These are phyloP conservation scores for Ogataea pini DNA, from an alignment of 805 yeast species.

Conservation along the genomic window DNA sequence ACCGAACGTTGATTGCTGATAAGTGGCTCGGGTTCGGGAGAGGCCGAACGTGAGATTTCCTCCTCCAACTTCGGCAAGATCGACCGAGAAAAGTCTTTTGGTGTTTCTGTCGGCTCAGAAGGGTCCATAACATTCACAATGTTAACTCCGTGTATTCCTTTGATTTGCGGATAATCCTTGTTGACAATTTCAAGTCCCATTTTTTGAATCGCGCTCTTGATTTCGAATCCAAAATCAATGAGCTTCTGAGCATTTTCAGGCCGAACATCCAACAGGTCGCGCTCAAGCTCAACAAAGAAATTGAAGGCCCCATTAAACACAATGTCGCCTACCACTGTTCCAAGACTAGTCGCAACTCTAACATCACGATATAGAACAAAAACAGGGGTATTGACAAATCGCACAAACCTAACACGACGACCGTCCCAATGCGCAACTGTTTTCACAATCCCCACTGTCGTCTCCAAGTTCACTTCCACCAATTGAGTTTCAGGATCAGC, in stretches of 20 bases:
- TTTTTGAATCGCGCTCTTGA: conserved; percentile 17
- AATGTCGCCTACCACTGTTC: conserved; percentile 27
- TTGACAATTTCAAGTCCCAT: conserved; percentile 16
- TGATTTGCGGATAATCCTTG: conserved; percentile 28
- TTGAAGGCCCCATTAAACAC: conserved; percentile 33
- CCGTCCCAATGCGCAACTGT: conserved; percentile 30
- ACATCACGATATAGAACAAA: conserved; percentile 22
- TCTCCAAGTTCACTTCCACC: conserved; percentile 24
- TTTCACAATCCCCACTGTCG: conserved; percentile 29
- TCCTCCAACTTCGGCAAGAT: too few species aligned
- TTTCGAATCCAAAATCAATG: conserved; percentile 23
- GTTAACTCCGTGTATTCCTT: conserved; percentile 25
- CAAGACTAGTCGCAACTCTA: conserved; percentile 18
- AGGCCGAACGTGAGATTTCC: neutral
- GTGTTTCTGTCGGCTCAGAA: conserved; percentile 8
- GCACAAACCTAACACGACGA: conserved; percentile 24
- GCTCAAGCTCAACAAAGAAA: conserved; percentile 21
- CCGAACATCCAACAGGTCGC: conserved; percentile 15
- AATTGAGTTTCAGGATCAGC: conserved; percentile 17
- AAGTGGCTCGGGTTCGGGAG: neutral
- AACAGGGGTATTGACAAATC: conserved; percentile 28
- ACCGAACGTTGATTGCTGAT: conserved; percentile 22
- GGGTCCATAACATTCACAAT: conserved; percentile 16
- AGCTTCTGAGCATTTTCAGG: conserved; percentile 23
- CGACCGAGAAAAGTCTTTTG: conserved; percentile 4